Conservation (phyloP, 306 rosid genomes). For the Ziziphus jujuba region DNA sequence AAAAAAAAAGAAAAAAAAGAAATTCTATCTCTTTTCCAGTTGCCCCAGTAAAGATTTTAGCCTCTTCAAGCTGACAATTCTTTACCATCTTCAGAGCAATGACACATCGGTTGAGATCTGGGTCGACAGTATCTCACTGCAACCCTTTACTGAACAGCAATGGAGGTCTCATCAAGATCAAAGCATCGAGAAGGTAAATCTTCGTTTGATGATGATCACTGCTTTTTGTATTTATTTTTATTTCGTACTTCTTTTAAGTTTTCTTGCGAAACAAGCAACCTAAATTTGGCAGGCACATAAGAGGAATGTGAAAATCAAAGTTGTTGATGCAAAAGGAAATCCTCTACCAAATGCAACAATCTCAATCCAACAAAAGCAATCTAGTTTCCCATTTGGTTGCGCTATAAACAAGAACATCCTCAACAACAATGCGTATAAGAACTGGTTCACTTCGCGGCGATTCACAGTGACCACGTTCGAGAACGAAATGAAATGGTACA, state of each 20-base stretch:
- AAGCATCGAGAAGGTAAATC: conserved; percentile 48
- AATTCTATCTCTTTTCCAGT: too few species aligned
- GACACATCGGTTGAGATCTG: conserved; percentile 48
- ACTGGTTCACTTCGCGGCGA: conserved; percentile 56
- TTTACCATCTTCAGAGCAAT: conserved; percentile 40
- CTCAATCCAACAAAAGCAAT: conserved; percentile 19
- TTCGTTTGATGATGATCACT: too few species aligned
- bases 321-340: conserved; percentile 45
- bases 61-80: neutral
- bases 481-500: conserved; percentile 87
- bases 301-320: conserved; percentile 44
- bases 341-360: conserved; percentile 52
- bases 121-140: conserved; percentile 67
- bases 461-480: conserved; percentile 62
- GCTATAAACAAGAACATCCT: conserved; percentile 58
- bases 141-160: conserved; percentile 58
- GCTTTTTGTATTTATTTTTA: too few species aligned
- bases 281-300: conserved; percentile 44
- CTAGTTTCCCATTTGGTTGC: conserved; percentile 58
- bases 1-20: too few species aligned
- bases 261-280: too few species aligned
- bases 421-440: conserved; percentile 43
- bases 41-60: neutral
- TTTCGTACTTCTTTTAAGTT: too few species aligned
- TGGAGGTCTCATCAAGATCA: conserved; percentile 63